Conservation (phyloP, 192 early-diverging fungal species). For the Coemansia javaensis region DNA sequence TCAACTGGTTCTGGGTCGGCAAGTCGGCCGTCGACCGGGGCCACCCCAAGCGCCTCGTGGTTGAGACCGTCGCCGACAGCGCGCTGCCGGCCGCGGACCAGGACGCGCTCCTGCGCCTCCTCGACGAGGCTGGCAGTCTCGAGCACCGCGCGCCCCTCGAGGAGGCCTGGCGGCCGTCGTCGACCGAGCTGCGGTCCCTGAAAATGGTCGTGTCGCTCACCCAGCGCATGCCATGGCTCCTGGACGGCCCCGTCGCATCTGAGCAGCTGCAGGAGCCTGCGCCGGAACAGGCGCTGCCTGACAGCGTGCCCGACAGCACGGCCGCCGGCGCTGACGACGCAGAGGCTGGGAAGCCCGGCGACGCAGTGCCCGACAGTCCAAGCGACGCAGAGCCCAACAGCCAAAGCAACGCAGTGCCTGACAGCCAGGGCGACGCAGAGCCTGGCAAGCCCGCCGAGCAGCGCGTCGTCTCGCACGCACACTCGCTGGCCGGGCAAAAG, state of each 20-base stretch:
- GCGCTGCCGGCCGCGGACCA: slow-evolving; percentile 49
- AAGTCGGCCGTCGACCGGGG: slow-evolving; percentile 53
- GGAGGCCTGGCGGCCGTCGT: slow-evolving; percentile 71
- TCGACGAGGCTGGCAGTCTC: slow-evolving; percentile 53
- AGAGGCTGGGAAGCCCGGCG: not conserved
- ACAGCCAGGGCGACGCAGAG: not conserved
- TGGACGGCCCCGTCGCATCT: too few relatives aligned
- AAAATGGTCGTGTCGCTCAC: slow-evolving; percentile 67
- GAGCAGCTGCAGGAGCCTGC: too few relatives aligned
- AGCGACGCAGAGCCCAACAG: too few relatives aligned
- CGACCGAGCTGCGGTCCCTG: slow-evolving; percentile 60
- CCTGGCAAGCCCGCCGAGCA: too few relatives aligned
- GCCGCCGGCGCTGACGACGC: slow-evolving; percentile 1
- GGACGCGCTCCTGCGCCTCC: slow-evolving; percentile 53
- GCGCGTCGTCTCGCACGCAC: slow-evolving; percentile 11
- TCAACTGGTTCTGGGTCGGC: slow-evolving; percentile 86
- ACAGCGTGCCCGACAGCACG: slow-evolving; percentile 13
- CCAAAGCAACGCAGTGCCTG: too few relatives aligned
- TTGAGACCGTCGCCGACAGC: slow-evolving; percentile 53
- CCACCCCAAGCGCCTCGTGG: slow-evolving; percentile 61
- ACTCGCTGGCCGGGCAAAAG: slow-evolving; percentile 21
- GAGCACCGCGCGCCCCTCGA: slow-evolving; percentile 59
- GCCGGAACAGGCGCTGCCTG: not conserved
- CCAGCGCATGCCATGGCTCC: slow-evolving; percentile 71
- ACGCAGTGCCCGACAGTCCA: too few relatives aligned